phyloP scores from a whole-genome alignment of 768 basidiomycete species.

The Hortiboletus campestris region DNA sequence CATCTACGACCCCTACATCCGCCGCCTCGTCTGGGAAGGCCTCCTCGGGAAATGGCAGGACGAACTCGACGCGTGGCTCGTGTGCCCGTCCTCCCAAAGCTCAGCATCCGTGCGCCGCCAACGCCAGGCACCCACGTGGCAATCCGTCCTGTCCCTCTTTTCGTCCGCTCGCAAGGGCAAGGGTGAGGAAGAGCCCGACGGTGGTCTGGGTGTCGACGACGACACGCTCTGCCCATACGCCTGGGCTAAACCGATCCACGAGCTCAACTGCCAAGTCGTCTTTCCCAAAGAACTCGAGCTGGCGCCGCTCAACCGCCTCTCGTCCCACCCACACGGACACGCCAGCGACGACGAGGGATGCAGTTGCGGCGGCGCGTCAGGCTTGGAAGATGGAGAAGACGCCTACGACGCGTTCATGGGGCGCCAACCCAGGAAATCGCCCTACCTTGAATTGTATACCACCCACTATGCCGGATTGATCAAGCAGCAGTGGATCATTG shows the following conservation, averaged over 20 bases:
- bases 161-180: not conserved
- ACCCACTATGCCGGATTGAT: conserved; percentile 75
- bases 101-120: conserved; percentile 3
- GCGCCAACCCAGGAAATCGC: conserved; percentile 19
- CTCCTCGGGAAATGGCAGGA: conserved; percentile 64
- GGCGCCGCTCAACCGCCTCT: conserved; percentile 18
- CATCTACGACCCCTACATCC: conserved; percentile 86
- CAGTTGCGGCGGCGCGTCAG: not conserved
- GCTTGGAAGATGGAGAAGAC: not conserved
- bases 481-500: conserved; percentile 64
- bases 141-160: conserved; percentile 19
- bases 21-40: conserved; percentile 86
- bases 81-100: conserved; percentile 52
- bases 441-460: conserved; percentile 74
- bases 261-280: conserved; percentile 77
- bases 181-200: conserved; percentile 10
- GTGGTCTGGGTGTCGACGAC: conserved; percentile 46
- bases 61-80: conserved; percentile 62
- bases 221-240: conserved; percentile 67
- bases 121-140: conserved; percentile 23
- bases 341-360: not conserved
- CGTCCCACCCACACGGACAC: conserved; percentile 28
- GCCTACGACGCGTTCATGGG: not conserved
- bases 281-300: conserved; percentile 74
- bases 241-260: conserved; percentile 73